Base-by-base conservation (phyloP, 78 protist genomes). In the Dictyostelium discoideum region DNA sequence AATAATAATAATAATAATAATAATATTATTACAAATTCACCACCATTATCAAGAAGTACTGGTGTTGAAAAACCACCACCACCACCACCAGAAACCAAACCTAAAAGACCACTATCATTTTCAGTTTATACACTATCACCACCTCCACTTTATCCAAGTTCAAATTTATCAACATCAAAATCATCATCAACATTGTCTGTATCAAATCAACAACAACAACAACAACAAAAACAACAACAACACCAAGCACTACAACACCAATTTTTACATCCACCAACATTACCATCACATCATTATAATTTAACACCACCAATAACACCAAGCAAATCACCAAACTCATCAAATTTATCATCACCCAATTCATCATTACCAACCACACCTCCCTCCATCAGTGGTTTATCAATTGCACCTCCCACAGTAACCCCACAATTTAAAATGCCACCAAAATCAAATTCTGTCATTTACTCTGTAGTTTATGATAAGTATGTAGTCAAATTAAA, bases 41-140 rank as follows among this genome's bases (percentile, higher is more conserved):
- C 81, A 29, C 44, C 32, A 22, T 44, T 82, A 29, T 50, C 86
- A 50, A 84, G 67, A 39, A 84, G 87, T 63, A 63, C 42, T 4
- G 87, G 87, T 6, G 40, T 85, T 10, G 84, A 76, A 7, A 86
- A 77, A 77, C 92, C 92, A n/a, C 5, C 40, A 39, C 85, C 77
- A 57, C 92, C 92, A 54, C 92, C 92, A 73, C n/a, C 37, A 14
- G 82, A 77, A 29, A 73, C 50, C 8, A 86, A 86, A 86, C 92
- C 92, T 26, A 86, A 86, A 42, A 86, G 92, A 76, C 92, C 92
- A 32, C 54, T 86, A 5, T 86, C 92, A 57, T 44, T 86, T 9
- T 78, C 92, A 20, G 44, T 76, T 0, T 26, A 14, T 11, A 60
- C 63, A 20, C 6, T 85, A 5, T 37, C 90, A 69, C 80, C 82